phyloP scores from a whole-genome alignment of 2,329 filamentous ascomycete species.

The Penicillium expansum region DNA sequence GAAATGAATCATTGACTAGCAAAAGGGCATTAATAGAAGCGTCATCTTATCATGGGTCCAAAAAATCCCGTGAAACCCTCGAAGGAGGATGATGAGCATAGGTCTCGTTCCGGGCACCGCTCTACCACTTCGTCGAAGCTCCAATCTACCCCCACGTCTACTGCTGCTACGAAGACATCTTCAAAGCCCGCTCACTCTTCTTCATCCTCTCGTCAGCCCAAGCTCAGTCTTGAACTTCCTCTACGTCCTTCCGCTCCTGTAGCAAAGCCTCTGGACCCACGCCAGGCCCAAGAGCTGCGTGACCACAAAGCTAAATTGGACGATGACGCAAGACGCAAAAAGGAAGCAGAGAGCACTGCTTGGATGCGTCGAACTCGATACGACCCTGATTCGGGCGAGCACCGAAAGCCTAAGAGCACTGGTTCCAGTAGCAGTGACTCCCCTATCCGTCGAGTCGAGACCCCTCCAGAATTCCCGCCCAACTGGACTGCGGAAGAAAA shows the following conservation, averaged over 20 bases:
- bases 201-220: not conserved
- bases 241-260: not conserved
- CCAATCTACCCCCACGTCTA: not conserved
- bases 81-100: not conserved
- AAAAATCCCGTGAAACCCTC: not conserved
- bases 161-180: not conserved
- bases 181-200: not conserved
- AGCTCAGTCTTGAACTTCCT: not conserved
- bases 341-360: not conserved
- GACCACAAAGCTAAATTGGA: not conserved
- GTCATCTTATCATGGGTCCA: not conserved
- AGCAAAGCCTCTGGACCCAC: not conserved
- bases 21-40: not conserved
- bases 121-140: not conserved
- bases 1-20: not conserved
- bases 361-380: constrained; percentile 3
- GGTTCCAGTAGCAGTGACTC: constrained; percentile 1
- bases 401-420: not conserved
- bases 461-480: not conserved
- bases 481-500: constrained; percentile 5
- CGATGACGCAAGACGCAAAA: not conserved
- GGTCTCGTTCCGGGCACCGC: not conserved
- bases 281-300: not conserved
- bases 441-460: not conserved
- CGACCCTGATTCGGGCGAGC: not conserved